Evolutionary conservation across 192 early-diverging fungal species (phyloP), one percentile per base, ranked within the genome.

Genomic region (Coemansia sp.): DNA sequence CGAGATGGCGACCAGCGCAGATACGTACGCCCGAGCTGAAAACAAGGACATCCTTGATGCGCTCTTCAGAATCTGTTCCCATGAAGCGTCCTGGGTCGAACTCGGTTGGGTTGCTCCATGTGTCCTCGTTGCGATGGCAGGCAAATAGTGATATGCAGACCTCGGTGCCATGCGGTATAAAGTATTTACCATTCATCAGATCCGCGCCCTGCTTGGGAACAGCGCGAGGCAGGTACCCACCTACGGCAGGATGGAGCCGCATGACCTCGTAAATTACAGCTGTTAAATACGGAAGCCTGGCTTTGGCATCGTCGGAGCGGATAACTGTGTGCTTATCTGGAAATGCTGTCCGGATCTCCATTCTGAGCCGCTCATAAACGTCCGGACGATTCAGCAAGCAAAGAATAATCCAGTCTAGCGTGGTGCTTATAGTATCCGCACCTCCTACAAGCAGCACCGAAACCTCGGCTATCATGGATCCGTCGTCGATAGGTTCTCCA

Each of bases 341-440:
- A 36, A 81, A 84, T 23, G 35, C 55, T 5, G 43, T 11, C 3
- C 71, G 56, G 9, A 84, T 59, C 5, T 81, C 74, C 2, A 25
- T 59, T 17, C 69, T 59, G 43, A 84, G 62, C 9, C 63, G 64
- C 0, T 58, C 5, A 29, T 70, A 45, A 15, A 71, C 35, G 0
- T 59, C 19, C 0, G 83, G 83, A 36, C 74, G 49, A 22, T 68
- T 32, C 45, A 84, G 53, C 32, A 84, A 38, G 22, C 67, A 65
- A 54, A 73, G 73, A 0, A 75, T 13, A 7, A 69, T 63, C 69
- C 66, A 84, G 9, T 62, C 33, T 14, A 81, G 45, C 22, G 79
- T 77, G 54, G 69, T 77, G 73, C 75, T 78, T 23, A 72, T 70
- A 0, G 83, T 84, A 22, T 84, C 83, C n/a, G 77, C 74, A 23